phyloP scores from a whole-genome alignment of 148 eudicot species.

The Chenopodium album region DNA sequence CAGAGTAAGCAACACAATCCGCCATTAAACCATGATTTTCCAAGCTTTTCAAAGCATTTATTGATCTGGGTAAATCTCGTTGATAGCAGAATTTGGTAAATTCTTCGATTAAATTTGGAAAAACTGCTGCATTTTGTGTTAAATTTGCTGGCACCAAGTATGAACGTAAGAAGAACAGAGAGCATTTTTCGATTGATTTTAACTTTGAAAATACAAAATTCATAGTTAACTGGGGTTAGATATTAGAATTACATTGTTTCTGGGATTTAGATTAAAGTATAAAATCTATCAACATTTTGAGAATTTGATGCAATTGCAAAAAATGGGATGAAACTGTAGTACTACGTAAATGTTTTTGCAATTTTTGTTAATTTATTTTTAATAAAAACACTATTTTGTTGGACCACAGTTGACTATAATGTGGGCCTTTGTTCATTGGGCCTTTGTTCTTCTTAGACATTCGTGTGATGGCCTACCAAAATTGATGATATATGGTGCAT shows the following conservation, averaged over 20 bases:
- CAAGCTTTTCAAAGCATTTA: constrained; percentile 33
- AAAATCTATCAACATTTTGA: not conserved
- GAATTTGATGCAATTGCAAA: not conserved
- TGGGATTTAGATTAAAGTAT: not conserved
- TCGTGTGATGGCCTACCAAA: not conserved
- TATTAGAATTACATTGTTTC: constrained; percentile 4
- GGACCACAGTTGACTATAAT: not conserved
- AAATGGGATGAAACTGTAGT: no score
- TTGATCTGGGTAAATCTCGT: constrained; percentile 40
- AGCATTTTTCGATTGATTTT: constrained; percentile 4
- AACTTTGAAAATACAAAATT: constrained; percentile 16
- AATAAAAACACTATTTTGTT: not conserved
- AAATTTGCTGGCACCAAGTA: constrained; percentile 16
- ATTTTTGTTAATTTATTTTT: no score
- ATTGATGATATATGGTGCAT: not conserved
- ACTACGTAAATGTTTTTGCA: no score
- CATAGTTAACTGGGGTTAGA: constrained; percentile 13
- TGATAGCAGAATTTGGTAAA: constrained; percentile 34
- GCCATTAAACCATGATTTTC: constrained; percentile 35
- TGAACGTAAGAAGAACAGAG: constrained; percentile 10
- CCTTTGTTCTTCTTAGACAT: not conserved
- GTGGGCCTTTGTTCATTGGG: not conserved
- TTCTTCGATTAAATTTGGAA: constrained; percentile 25
- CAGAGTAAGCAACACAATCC: constrained; percentile 38
- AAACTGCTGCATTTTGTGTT: constrained; percentile 15